These are phyloP conservation scores for Ophiocordyceps camponoti-floridani DNA, from an alignment of 2,329 filamentous ascomycete genomes.

Conservation along the genomic window DNA sequence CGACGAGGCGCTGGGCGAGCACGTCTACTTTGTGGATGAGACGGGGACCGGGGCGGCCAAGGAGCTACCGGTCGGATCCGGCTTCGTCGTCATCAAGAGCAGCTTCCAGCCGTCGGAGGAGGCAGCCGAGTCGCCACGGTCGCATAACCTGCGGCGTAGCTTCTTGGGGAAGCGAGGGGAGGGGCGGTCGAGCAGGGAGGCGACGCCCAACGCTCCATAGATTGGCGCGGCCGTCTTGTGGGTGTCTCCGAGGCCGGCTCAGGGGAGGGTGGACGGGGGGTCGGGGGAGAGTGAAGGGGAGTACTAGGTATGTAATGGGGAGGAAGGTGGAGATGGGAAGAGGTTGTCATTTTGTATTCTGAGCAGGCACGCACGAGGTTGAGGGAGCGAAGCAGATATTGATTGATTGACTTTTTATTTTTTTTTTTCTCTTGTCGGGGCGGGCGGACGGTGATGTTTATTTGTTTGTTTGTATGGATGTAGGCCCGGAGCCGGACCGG, in stretches of 20 bases:
- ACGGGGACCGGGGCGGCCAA: slow-evolving; percentile 50
- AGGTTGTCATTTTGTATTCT: no score
- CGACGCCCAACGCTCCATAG: slow-evolving; percentile 16
- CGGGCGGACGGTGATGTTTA: no score
- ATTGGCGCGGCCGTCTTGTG: slow-evolving; percentile 4
- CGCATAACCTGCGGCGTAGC: slow-evolving; percentile 26
- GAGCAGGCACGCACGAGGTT: no score
- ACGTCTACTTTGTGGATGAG: slow-evolving; percentile 84
- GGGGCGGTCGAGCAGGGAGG: slow-evolving; percentile 23
- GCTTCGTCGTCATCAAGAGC: slow-evolving; percentile 56
- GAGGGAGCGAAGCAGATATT: no score
- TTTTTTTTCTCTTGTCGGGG: no score
- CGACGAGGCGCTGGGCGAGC: slow-evolving; percentile 71
- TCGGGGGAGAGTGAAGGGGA: background rate
- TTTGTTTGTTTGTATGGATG: no score
- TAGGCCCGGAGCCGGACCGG: no score
- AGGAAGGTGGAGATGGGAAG: no score
- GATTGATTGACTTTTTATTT: no score
- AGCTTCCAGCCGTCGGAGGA: slow-evolving; percentile 36
- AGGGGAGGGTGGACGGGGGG: background rate
- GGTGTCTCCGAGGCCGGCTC: background rate
- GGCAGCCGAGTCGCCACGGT: slow-evolving; percentile 25
- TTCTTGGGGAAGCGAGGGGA: slow-evolving; percentile 37
- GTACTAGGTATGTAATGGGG: background rate
- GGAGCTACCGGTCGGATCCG: slow-evolving; percentile 53